Percentiles rank a stretch among this genome's conserved stretches.
Evolutionary conservation across 1,284 basidiomycete species (phyloP).

Genomic region (Tilletia walkeri): DNA sequence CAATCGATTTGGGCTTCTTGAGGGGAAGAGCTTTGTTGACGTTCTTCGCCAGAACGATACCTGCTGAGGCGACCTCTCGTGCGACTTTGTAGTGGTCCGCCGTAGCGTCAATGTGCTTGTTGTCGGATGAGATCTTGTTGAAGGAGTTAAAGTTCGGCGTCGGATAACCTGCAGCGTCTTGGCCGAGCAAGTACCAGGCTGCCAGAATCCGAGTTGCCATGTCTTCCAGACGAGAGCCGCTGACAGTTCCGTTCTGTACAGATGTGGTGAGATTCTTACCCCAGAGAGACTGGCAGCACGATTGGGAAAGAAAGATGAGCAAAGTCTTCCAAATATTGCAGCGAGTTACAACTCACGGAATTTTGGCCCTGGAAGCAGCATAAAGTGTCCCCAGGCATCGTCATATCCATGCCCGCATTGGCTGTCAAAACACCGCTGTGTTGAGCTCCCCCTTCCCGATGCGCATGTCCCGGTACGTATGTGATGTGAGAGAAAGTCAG

Average conservation of each 20-base stretch:
- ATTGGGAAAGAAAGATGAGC: neutral
- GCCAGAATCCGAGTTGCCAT: conserved; percentile 54
- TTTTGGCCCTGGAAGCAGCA: conserved; percentile 14
- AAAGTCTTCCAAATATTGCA: neutral
- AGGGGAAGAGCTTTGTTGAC: conserved; percentile 64
- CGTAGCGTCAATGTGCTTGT: conserved; percentile 71
- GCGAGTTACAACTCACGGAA: neutral
- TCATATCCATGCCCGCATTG: conserved; percentile 68
- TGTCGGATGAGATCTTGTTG: conserved; percentile 26
- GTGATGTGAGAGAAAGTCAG: neutral
- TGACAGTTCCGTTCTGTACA: conserved; percentile 70
- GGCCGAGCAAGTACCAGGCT: conserved; percentile 44
- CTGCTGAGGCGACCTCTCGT: conserved; percentile 71
- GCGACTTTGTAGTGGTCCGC: conserved; percentile 69
- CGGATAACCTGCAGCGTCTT: conserved; percentile 27
- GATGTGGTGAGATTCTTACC: conserved; percentile 63
- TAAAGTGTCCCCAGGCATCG: conserved; percentile 56
- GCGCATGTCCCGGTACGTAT: neutral
- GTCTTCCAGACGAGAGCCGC: conserved; percentile 62
- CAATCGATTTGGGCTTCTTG: conserved; percentile 62
- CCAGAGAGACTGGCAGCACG: conserved; percentile 50
- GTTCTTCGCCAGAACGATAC: conserved; percentile 75
- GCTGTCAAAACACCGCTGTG: conserved; percentile 40
- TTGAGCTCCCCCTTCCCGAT: neutral
- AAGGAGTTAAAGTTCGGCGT: conserved; percentile 39